A percentile compares a stretch with the other conserved stretches of the same genome.
phyloP scores from a whole-genome alignment of 1,284 basidiomycete species.

The Pseudozyma thailandica region DNA sequence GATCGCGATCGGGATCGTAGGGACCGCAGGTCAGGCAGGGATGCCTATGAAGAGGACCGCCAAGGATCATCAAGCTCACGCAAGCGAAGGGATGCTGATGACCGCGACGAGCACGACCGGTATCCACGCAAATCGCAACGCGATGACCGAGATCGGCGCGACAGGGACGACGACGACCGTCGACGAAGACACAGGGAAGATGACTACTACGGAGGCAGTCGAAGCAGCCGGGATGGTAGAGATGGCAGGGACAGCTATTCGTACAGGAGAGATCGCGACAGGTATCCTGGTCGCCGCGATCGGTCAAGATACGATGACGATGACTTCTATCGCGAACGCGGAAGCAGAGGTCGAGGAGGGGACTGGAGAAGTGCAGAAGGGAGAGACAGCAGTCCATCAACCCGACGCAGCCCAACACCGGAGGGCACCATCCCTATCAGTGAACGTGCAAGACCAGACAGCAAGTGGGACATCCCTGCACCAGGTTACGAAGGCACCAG shows the following conservation, averaged over 20 bases:
- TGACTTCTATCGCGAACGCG: slow-evolving; percentile 66
- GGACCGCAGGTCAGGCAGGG: slow-evolving; percentile 33
- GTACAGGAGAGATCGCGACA: slow-evolving; percentile 21
- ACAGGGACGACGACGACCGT: slow-evolving; percentile 55
- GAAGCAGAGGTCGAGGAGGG: slow-evolving; percentile 51
- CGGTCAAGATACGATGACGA: slow-evolving; percentile 41
- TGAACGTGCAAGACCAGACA: slow-evolving; percentile 84
- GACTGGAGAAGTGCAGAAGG: slow-evolving; percentile 44
- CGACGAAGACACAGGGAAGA: slow-evolving; percentile 46
- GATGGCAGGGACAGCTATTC: slow-evolving; percentile 20
- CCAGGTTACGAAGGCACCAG: slow-evolving; percentile 94
- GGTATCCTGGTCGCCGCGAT: slow-evolving; percentile 34
- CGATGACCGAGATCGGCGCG: slow-evolving; percentile 49
- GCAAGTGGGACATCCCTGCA: slow-evolving; percentile 94
- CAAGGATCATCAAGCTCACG: slow-evolving; percentile 23
- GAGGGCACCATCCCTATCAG: slow-evolving; percentile 83
- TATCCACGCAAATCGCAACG: slow-evolving; percentile 37
- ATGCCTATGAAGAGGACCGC: slow-evolving; percentile 31
- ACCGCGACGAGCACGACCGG: slow-evolving; percentile 42
- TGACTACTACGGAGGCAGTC: slow-evolving; percentile 40
- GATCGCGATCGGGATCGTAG: slow-evolving; percentile 35
- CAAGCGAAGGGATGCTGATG: slow-evolving; percentile 31
- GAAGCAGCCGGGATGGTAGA: slow-evolving; percentile 17
- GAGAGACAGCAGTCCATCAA: slow-evolving; percentile 73
- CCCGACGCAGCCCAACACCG: slow-evolving; percentile 88